Evolutionary conservation across 1,284 basidiomycete genomes (phyloP).

Genomic region (Violaceomyces palustris): DNA sequence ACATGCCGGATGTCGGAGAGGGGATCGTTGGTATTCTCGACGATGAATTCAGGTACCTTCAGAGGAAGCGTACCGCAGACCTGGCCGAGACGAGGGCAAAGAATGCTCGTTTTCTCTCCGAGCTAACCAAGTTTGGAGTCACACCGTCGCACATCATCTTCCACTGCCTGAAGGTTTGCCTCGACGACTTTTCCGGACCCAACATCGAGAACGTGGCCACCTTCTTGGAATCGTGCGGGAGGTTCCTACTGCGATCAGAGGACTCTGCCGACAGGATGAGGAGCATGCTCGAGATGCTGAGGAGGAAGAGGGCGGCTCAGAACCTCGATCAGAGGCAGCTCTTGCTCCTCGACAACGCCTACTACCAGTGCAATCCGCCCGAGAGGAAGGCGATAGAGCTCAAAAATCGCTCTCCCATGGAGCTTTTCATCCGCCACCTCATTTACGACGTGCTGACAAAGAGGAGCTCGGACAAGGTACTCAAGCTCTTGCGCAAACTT

Average conservation of each 20-base stretch:
- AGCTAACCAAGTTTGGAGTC: conserved; percentile 91
- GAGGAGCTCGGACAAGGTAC: conserved; percentile 85
- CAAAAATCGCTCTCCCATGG: conserved; percentile 79
- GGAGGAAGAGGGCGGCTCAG: conserved; percentile 83
- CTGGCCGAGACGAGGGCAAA: conserved; percentile 77
- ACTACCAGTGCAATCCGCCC: conserved; percentile 98
- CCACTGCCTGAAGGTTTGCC: conserved; percentile 91
- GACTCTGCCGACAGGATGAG: conserved; percentile 72
- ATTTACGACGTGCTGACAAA: conserved; percentile 85
- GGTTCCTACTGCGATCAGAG: conserved; percentile 81
- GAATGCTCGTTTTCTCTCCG: conserved; percentile 85
- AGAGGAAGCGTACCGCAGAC: conserved; percentile 86
- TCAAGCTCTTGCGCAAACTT: conserved; percentile 84
- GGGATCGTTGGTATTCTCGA: conserved; percentile 79
- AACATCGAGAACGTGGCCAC: conserved; percentile 92
- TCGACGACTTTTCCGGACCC: conserved; percentile 86
- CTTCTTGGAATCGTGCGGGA: conserved; percentile 86
- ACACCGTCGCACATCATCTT: conserved; percentile 86
- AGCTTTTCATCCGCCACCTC: conserved; percentile 87
- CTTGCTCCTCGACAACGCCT: conserved; percentile 91
- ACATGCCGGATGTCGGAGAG: conserved; percentile 86
- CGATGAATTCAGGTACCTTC: conserved; percentile 93
- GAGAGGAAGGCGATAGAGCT: conserved; percentile 79
- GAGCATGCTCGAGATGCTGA: conserved; percentile 79
- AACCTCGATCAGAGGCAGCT: conserved; percentile 87